Conservation (phyloP, 305 asterid species). For the Solanum hybrid region DNA sequence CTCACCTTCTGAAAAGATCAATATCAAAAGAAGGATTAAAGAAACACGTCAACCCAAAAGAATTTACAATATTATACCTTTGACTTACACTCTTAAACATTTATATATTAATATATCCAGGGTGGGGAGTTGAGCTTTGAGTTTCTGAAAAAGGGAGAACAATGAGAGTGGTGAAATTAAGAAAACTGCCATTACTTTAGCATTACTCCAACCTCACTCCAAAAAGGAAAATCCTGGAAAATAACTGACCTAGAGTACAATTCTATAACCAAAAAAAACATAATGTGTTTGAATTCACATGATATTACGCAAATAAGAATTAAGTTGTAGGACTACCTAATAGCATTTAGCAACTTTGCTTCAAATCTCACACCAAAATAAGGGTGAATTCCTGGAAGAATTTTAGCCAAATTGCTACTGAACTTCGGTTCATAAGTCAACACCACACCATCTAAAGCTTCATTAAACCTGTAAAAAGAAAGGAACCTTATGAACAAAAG, state of each 20-base stretch:
- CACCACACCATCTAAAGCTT: slow-evolving; percentile 66
- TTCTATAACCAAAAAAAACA: not conserved
- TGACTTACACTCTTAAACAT: not conserved
- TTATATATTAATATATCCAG: not conserved
- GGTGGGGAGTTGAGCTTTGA: not conserved
- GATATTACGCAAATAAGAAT: not conserved
- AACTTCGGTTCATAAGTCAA: slow-evolving; percentile 57
- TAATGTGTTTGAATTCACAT: not conserved
- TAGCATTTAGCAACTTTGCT: slow-evolving; percentile 37
- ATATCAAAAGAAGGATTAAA: not conserved
- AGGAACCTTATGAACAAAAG: not conserved
- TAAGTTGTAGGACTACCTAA: slow-evolving; percentile 33
- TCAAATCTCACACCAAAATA: slow-evolving; percentile 43
- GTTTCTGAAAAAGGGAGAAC: not conserved
- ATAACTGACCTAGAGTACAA: not conserved
- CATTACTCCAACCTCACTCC: not conserved
- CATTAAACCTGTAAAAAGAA: slow-evolving; percentile 36
- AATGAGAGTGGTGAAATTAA: not conserved
- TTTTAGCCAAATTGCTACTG: slow-evolving; percentile 37
- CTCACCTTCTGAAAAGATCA: slow-evolving; percentile 42
- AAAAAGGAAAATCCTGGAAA: not conserved
- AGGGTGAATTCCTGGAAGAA: slow-evolving; percentile 57
- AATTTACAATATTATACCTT: not conserved
- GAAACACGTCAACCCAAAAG: not conserved
- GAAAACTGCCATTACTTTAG: not conserved